Base-by-base conservation (phyloP, 768 basidiomycete species). In the Suillus americanus region DNA sequence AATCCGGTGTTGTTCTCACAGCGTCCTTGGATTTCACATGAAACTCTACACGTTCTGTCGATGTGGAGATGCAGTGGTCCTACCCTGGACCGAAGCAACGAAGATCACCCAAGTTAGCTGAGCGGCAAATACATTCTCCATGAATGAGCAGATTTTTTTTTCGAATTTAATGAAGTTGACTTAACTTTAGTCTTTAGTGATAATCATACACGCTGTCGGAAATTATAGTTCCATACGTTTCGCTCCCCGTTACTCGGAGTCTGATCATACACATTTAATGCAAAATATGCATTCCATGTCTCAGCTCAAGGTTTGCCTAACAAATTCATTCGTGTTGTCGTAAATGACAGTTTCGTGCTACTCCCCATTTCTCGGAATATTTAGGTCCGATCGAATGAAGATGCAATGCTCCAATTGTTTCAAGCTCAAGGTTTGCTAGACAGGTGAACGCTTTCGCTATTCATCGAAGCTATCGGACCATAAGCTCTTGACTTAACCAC, bases 161-260 rank as follows among this genome's bases (percentile, higher is more conserved):
- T 40, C 23, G 59, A 60, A 59, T 62, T 50, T 60, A 62, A 59
- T 50, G 37, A 62, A 43, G 28, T 3, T 33, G 30, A 54, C 37
- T 62, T 62, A 60, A 35, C 61, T 59, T 54, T 60, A 59, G 48
- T 62, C 61, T 59, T 62, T 60, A 54, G 61, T 59, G 61, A 35
- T n/a, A 54, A 38, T 61, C 37, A 9, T 59, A 23, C 25, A 51
- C 37, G 20, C 37, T 33, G 53, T 61, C 30, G n/a, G 61, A 50
- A 48, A 53, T 57, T 18, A 33, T 51, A 61, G 45, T 33, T 14
- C 51, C 51, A 28, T 60, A 30, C 40, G 38, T 56, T 60, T 64
- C 20, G n/a, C 63, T 61, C 56, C 14, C 38, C 25, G 28, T 59
- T 43, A 7, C 5, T 20, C 57, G 25, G 57, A 41, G 6, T 59